Evolutionary conservation across 2,329 filamentous ascomycete species (phyloP).

Genomic region (Ascochyta koolunga): DNA sequence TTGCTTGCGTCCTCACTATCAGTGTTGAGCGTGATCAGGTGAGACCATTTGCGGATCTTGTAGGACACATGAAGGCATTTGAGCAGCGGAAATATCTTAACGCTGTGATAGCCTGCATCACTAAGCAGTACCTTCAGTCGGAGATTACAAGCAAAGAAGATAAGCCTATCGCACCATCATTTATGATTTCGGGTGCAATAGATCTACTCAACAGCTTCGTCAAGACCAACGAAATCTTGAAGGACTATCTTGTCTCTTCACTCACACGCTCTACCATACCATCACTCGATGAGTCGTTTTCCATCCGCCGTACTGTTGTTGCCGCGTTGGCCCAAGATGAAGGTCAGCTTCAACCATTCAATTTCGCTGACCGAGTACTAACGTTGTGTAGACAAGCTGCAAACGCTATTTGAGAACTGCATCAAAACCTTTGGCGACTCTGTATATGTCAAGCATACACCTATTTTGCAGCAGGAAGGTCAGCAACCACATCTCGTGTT

Average conservation of each 20-base stretch:
- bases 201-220: constrained; percentile 31
- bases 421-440: constrained; percentile 81
- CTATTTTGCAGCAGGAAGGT: constrained; percentile 90
- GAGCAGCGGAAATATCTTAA: constrained; percentile 56
- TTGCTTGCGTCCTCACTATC: constrained; percentile 23
- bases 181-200: constrained; percentile 32
- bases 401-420: constrained; percentile 68
- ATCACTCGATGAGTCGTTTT: constrained; percentile 36
- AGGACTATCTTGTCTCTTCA: constrained; percentile 37
- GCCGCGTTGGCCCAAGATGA: constrained; percentile 47
- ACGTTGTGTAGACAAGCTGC: constrained; percentile 52
- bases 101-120: constrained; percentile 35
- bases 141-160: constrained; percentile 19
- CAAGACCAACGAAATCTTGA: constrained; percentile 35
- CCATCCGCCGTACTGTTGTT: constrained; percentile 47
- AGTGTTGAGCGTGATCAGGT: constrained; percentile 21
- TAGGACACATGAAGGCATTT: constrained; percentile 53
- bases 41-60: constrained; percentile 41
- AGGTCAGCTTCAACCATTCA: constrained; percentile 42
- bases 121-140: constrained; percentile 28
- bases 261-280: constrained; percentile 50
- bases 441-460: constrained; percentile 83
- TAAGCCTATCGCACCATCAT: constrained; percentile 19
- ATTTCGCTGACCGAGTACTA: not conserved
- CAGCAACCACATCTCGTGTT: constrained; percentile 8